A percentile compares a stretch with the other conserved stretches of the same genome.
Conservation (phyloP, 2,329 filamentous ascomycete genomes). For the Penicillium oxalicum region DNA sequence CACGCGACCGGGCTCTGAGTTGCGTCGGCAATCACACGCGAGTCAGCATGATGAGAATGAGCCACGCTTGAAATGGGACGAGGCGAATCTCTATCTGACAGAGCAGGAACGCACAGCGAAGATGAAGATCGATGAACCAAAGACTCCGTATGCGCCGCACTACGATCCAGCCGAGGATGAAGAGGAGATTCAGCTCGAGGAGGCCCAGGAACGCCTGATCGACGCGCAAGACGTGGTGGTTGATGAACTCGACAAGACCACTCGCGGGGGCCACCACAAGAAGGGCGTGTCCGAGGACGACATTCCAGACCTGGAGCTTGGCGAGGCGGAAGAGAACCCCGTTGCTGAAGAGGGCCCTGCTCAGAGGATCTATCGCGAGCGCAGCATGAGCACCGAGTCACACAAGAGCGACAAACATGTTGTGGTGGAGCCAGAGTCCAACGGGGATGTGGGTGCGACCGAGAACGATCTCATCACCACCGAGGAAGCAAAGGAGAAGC, state of each 20-base stretch:
- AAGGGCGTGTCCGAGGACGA: slow-evolving; percentile 59
- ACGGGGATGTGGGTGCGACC: slow-evolving; percentile 32
- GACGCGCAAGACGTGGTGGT: slow-evolving; percentile 67
- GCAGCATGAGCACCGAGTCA: slow-evolving; percentile 38
- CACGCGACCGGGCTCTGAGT: slow-evolving; percentile 55
- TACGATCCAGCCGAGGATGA: slow-evolving; percentile 88
- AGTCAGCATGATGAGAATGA: slow-evolving; percentile 54
- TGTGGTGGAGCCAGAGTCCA: slow-evolving; percentile 57
- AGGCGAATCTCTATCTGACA: slow-evolving; percentile 93
- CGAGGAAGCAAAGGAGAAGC: slow-evolving; percentile 78
- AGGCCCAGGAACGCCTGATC: slow-evolving; percentile 40
- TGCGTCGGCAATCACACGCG: slow-evolving; percentile 64
- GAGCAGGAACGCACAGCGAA: slow-evolving; percentile 92
- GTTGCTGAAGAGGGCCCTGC: background rate
- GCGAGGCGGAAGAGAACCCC: slow-evolving; percentile 77
- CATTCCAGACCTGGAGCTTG: slow-evolving; percentile 85
- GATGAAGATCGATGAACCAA: slow-evolving; percentile 99
- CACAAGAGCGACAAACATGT: slow-evolving; percentile 64
- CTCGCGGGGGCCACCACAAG: slow-evolving; percentile 36
- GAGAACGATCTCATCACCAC: slow-evolving; percentile 51
- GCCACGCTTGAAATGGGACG: slow-evolving; percentile 92
- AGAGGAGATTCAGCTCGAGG: slow-evolving; percentile 50
- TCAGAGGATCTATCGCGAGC: slow-evolving; percentile 36
- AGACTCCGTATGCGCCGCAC: slow-evolving; percentile 90
- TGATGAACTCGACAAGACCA: slow-evolving; percentile 57